These are phyloP conservation scores for Kockiozyma suomiensis DNA, from an alignment of 805 yeast genomes.

Conservation along the genomic window DNA sequence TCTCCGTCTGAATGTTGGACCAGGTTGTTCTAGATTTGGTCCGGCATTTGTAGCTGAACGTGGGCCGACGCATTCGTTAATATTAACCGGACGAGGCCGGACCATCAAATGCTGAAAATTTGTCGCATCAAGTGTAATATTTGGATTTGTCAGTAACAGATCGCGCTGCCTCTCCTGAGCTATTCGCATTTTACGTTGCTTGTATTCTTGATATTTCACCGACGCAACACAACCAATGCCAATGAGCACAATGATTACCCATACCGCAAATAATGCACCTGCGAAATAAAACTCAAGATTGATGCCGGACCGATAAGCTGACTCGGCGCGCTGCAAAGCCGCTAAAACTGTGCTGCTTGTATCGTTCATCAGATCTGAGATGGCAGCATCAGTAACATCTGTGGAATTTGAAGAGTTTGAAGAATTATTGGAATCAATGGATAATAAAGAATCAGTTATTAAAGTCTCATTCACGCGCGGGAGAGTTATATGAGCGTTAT, in stretches of 20 bases:
- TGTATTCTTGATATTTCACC: not conserved
- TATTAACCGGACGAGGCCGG: conserved; percentile 4
- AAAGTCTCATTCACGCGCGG: conserved; percentile 52
- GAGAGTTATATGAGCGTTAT: conserved; percentile 59
- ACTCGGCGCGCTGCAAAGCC: conserved; percentile 17
- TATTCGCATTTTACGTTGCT: not conserved
- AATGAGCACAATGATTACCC: conserved; percentile 15
- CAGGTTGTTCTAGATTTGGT: not conserved
- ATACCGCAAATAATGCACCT: conserved; percentile 16
- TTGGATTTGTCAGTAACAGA: not conserved
- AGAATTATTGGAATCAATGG: not conserved
- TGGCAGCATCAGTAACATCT: conserved; percentile 1
- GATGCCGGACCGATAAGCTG: conserved; percentile 15
- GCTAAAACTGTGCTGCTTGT: conserved; percentile 13
- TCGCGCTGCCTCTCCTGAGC: conserved; percentile 2
- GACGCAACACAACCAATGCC: conserved; percentile 1
- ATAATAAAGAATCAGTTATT: not conserved
- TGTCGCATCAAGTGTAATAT: conserved; percentile 3
- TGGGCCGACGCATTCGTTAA: not conserved
- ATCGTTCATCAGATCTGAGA: conserved; percentile 5
- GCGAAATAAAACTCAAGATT: conserved; percentile 22
- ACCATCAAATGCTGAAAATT: conserved; percentile 6
- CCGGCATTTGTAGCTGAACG: not conserved
- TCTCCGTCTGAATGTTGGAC: not conserved
- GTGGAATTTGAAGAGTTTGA: not conserved